Percentiles rank a stretch among this genome's conserved stretches.
phyloP scores from a whole-genome alignment of 768 basidiomycete species.

The Tricholoma furcatifolium region DNA sequence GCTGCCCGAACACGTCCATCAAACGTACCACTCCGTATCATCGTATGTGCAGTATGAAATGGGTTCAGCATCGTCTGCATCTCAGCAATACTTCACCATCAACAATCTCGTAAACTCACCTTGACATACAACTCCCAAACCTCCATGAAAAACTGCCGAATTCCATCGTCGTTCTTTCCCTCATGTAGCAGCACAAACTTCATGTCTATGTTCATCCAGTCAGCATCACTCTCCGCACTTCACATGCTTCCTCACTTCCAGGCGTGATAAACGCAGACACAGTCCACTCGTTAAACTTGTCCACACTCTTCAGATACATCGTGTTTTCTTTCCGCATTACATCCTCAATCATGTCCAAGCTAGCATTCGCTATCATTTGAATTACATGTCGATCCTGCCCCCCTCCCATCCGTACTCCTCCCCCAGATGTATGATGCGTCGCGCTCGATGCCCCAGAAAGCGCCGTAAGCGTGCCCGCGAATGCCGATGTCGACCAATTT shows the following conservation, averaged over 20 bases:
- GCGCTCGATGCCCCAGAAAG: constrained; percentile 82
- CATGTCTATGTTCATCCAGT: constrained; percentile 58
- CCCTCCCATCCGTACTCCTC: constrained; percentile 66
- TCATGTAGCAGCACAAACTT: constrained; percentile 96
- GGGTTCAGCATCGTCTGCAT: constrained; percentile 85
- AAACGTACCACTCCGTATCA: constrained; percentile 78
- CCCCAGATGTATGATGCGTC: constrained; percentile 66
- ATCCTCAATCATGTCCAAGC: constrained; percentile 93
- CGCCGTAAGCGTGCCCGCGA: constrained; percentile 86
- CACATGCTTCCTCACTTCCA: constrained; percentile 66
- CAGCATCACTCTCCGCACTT: constrained; percentile 17
- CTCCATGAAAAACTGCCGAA: constrained; percentile 87
- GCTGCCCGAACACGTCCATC: constrained; percentile 81
- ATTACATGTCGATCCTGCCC: constrained; percentile 92
- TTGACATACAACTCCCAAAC: constrained; percentile 98
- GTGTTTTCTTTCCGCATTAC: constrained; percentile 77
- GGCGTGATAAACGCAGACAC: constrained; percentile 96
- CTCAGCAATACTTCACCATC: constrained; percentile 3
- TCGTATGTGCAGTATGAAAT: constrained; percentile 90
- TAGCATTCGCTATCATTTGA: constrained; percentile 98
- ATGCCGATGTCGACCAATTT: constrained; percentile 89
- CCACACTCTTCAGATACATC: constrained; percentile 92
- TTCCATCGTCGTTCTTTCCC: constrained; percentile 95
- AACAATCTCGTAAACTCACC: constrained; percentile 50
- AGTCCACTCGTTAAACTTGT: constrained; percentile 99